Base-by-base conservation (phyloP, 2,329 filamentous ascomycete species). In the Fusarium floridanum region DNA sequence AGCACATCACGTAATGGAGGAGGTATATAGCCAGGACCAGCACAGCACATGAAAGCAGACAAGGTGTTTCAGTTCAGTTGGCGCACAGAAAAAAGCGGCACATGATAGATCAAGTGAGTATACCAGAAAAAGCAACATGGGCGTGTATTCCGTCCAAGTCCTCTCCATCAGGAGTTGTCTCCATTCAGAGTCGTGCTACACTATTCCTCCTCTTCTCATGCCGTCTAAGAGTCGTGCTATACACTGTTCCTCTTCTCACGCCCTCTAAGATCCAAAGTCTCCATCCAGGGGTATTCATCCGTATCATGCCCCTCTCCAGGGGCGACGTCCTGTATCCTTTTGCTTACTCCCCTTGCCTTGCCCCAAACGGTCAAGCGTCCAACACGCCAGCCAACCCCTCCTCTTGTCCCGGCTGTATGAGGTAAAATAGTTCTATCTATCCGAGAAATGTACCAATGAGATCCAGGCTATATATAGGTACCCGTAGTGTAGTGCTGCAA, bases 381-480 rank as follows among this genome's bases (percentile, higher is more conserved):
- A 39, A 20, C 53, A 69, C 41, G 36, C 55, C 27, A 55, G 48
- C 41, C 17, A 22, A 36, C 61, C 32, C 56, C 53, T 61, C 34
- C 39, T 75, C 57, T 70, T 64, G 55, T 57, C 69, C 67, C 57
- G 20, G 43, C 41, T 29, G 29, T 36, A 45, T 37, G 66, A 53
- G 60, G 24, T 64, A 53, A 53, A 53, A 53, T 29, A 32, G 59
- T 48, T 72, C 74, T 67, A 59, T 64, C 69, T 77, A 67, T 71
- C 50, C 73, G 67, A 45, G 50, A 76, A 76, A 78, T 74, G 72
- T 66, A 71, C 70, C 66, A 59, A 72, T 56, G 48, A 69, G 64
- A 78, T 77, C 56, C 63, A 69, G 61, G 66, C 68, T 73, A 62
- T 69, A 75, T 75, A 68, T 72, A 69, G 56, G 48, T 64, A 64